A percentile compares a stretch with the other conserved stretches of the same genome.
These are phyloP conservation scores for Leccinum rimulosum DNA, from an alignment of 768 basidiomycete genomes.

Conservation along the genomic window DNA sequence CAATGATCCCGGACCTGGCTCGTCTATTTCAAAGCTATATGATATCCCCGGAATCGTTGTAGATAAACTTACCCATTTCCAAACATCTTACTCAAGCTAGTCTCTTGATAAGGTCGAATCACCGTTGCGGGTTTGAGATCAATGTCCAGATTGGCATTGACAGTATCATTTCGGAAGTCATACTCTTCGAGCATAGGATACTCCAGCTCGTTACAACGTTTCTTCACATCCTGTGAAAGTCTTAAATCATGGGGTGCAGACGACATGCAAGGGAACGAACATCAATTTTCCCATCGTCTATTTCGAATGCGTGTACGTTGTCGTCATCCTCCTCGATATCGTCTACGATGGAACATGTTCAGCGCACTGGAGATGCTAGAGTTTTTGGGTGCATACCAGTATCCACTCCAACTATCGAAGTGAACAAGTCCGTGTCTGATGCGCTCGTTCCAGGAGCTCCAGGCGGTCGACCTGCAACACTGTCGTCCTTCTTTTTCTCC, in stretches of 20 bases:
- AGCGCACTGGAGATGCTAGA: not conserved
- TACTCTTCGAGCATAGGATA: constrained; percentile 99
- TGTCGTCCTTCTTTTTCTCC: constrained; percentile 67
- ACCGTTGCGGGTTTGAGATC: constrained; percentile 98
- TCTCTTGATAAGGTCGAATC: constrained; percentile 98
- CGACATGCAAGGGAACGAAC: constrained; percentile 40
- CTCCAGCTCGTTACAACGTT: constrained; percentile 93
- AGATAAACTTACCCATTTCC: constrained; percentile 78
- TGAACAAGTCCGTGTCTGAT: constrained; percentile 80
- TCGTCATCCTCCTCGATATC: constrained; percentile 98
- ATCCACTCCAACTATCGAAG: constrained; percentile 95
- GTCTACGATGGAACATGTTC: constrained; percentile 46
- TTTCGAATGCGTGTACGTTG: constrained; percentile 95
- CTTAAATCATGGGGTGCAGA: constrained; percentile 5
- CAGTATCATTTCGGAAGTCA: constrained; percentile 95
- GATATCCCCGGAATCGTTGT: not conserved
- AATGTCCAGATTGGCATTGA: constrained; percentile 96
- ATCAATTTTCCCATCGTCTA: constrained; percentile 91
- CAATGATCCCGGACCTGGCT: constrained; percentile 96
- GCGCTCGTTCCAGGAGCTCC: constrained; percentile 28
- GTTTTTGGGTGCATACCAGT: constrained; percentile 49
- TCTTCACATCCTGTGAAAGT: constrained; percentile 78
- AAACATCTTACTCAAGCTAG: constrained; percentile 98
- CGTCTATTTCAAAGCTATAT: constrained; percentile 51
- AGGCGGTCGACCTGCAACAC: constrained; percentile 33